Conservation (phyloP, 176 grass and related monocot genomes). For the Thinopyrum elongatum region DNA sequence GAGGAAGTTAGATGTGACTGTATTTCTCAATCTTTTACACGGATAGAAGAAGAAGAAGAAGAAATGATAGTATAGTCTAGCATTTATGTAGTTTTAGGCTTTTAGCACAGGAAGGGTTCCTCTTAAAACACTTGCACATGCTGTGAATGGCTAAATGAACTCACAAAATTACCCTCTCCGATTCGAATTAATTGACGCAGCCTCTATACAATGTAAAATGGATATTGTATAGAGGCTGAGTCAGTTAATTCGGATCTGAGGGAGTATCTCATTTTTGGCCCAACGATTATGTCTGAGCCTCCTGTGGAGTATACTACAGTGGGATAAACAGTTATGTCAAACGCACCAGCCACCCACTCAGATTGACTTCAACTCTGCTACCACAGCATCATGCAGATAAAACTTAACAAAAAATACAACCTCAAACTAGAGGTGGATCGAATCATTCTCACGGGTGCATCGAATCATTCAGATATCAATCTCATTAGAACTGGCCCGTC, state of each 20-base stretch:
- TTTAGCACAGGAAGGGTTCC: neutral
- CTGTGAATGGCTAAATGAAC: neutral
- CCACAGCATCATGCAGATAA: neutral
- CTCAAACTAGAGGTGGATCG: too few species aligned
- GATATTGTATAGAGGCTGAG: too few species aligned
- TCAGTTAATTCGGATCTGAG: too few species aligned
- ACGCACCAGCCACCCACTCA: neutral
- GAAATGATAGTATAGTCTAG: neutral
- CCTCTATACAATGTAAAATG: too few species aligned
- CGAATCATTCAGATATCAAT: neutral
- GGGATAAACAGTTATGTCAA: neutral
- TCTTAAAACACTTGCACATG: neutral
- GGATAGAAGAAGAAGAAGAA: neutral
- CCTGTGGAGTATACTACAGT: neutral
- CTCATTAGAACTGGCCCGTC: neutral
- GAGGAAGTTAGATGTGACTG: neutral
- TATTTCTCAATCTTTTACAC: neutral
- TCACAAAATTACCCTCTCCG: too few species aligned
- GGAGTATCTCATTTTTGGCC: neutral
- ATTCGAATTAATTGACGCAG: too few species aligned
- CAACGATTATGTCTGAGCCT: neutral
- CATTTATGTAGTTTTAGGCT: neutral
- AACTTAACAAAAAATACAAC: neutral
- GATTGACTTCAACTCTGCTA: neutral
- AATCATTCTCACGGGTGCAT: neutral